These are phyloP conservation scores for Panicum hallii DNA, from an alignment of 202 grass and related monocot species.

Conservation along the genomic window DNA sequence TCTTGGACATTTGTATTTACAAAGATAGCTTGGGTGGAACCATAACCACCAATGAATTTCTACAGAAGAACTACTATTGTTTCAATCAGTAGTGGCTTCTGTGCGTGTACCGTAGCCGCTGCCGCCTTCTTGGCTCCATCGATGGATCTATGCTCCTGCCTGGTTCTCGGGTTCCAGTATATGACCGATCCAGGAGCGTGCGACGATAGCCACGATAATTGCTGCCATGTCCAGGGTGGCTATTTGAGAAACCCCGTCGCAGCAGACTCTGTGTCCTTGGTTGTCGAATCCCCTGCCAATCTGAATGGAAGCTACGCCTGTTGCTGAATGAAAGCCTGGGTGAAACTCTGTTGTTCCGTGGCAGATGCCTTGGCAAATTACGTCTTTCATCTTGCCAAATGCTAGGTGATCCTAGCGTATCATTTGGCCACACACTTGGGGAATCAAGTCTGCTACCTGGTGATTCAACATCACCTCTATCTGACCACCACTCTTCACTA, in stretches of 20 bases:
- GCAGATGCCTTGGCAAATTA: constrained; percentile 33
- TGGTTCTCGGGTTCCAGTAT: not conserved
- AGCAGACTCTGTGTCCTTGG: constrained; percentile 22
- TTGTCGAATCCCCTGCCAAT: constrained; percentile 36
- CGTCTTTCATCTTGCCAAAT: constrained; percentile 48
- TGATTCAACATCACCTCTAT: constrained; percentile 19
- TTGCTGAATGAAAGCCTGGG: constrained; percentile 29
- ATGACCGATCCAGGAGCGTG: not conserved
- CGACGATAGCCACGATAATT: constrained; percentile 11
- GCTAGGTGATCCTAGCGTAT: constrained; percentile 32
- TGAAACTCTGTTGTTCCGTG: constrained; percentile 29
- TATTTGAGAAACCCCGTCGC: constrained; percentile 25
- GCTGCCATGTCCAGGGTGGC: constrained; percentile 2
- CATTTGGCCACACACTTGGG: constrained; percentile 38
- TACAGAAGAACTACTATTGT: constrained; percentile 17
- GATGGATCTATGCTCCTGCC: constrained; percentile 32
- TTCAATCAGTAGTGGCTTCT: constrained; percentile 33
- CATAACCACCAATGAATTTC: constrained; percentile 31
- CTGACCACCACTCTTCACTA: constrained; percentile 53
- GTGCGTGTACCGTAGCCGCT: constrained; percentile 37
- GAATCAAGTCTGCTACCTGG: constrained; percentile 34
- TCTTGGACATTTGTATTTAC: constrained; percentile 37
- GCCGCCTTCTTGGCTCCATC: constrained; percentile 14
- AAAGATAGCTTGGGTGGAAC: constrained; percentile 38
- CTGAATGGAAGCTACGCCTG: constrained; percentile 46